These are phyloP conservation scores for Trypanosoma congolense DNA, from an alignment of 208 protist species.

Conservation along the genomic window DNA sequence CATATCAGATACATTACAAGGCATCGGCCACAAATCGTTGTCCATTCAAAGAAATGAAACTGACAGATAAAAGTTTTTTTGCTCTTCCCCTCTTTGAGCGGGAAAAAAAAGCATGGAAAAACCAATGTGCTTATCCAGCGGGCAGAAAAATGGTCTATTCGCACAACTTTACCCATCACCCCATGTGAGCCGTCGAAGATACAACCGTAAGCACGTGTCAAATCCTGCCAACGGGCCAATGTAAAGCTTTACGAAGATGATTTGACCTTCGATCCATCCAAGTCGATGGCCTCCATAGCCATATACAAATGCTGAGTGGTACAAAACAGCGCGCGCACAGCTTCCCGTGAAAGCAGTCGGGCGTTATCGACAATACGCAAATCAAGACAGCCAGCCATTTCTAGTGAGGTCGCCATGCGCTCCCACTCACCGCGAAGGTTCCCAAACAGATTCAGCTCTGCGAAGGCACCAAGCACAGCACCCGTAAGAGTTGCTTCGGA, in stretches of 20 bases:
- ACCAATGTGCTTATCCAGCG: too few species aligned
- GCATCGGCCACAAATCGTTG: slow-evolving; percentile 1
- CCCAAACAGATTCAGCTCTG: slow-evolving; percentile 60
- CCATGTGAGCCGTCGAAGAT: too few species aligned
- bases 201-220: too few species aligned
- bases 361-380: slow-evolving; percentile 24
- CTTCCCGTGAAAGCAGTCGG: slow-evolving; percentile 24
- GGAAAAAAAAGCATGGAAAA: too few species aligned
- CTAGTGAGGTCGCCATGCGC: slow-evolving; percentile 41
- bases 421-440: slow-evolving; percentile 63
- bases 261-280: slow-evolving; percentile 30
- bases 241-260: not conserved
- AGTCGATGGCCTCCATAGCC: slow-evolving; percentile 45
- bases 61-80: not conserved
- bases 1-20: slow-evolving; percentile 1
- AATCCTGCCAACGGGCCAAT: too few species aligned
- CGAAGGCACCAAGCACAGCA: slow-evolving; percentile 46
- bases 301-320: slow-evolving; percentile 31
- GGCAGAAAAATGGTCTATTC: too few species aligned
- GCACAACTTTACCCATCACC: too few species aligned
- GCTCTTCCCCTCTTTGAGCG: too few species aligned
- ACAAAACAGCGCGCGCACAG: slow-evolving; percentile 42
- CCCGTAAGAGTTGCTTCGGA: slow-evolving; percentile 42
- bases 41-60: not conserved
- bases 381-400: slow-evolving; percentile 21